Evolutionary conservation across 1,139 yeast species (phyloP).

Genomic region (Geotrichum australiense): DNA sequence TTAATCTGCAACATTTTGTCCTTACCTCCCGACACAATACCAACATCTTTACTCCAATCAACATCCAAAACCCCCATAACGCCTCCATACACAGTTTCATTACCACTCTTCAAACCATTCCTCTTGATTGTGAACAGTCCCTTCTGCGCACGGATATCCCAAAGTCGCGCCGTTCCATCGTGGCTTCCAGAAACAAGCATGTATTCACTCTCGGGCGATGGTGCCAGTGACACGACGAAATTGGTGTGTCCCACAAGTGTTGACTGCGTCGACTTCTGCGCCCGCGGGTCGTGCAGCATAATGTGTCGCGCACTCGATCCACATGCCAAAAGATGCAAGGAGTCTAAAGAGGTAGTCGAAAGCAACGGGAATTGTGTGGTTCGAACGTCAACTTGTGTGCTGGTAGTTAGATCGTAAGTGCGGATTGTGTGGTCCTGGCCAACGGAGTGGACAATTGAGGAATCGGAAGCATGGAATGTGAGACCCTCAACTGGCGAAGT

Average conservation of each 20-base stretch:
- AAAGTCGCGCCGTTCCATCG: constrained; percentile 89
- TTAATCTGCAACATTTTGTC: constrained; percentile 90
- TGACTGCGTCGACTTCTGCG: constrained; percentile 44
- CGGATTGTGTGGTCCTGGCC: constrained; percentile 92
- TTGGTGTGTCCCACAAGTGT: constrained; percentile 87
- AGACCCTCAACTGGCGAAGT: constrained; percentile 69
- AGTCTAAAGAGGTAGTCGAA: constrained; percentile 57
- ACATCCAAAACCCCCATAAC: constrained; percentile 72
- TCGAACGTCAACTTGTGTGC: constrained; percentile 77
- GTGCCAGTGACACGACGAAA: constrained; percentile 73
- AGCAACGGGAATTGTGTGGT: constrained; percentile 82
- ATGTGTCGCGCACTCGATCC: constrained; percentile 97
- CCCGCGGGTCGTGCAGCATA: constrained; percentile 84
- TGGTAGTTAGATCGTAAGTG: constrained; percentile 92
- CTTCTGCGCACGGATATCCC: constrained; percentile 90
- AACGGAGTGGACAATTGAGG: constrained; percentile 81
- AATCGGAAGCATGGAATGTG: constrained; percentile 62
- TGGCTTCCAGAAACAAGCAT: constrained; percentile 87
- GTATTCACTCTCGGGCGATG: constrained; percentile 62
- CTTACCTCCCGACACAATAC: constrained; percentile 89
- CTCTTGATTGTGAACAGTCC: constrained; percentile 83
- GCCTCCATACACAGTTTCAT: constrained; percentile 17
- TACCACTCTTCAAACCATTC: constrained; percentile 32
- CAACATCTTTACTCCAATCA: constrained; percentile 72
- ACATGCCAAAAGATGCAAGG: constrained; percentile 63